These are phyloP conservation scores for Lecanicillium sp. DNA, from an alignment of 2,329 filamentous ascomycete genomes.

Conservation along the genomic window DNA sequence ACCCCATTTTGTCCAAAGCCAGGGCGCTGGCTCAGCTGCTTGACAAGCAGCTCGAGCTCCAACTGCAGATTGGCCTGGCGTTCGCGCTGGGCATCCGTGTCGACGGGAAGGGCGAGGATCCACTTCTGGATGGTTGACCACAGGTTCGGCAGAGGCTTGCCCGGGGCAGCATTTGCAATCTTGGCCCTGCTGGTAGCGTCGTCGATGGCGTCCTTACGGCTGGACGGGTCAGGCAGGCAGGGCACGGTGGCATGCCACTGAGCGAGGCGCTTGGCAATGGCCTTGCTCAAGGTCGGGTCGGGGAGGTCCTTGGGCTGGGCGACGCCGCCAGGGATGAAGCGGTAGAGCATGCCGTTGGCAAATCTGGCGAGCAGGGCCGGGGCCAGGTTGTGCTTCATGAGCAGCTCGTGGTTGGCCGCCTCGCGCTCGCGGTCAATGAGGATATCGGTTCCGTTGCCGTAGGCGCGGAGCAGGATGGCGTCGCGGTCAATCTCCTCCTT, in stretches of 20 bases:
- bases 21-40: slow-evolving; percentile 65
- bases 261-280: slow-evolving; percentile 75
- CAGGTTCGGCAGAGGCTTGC: slow-evolving; percentile 72
- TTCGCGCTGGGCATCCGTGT: slow-evolving; percentile 59
- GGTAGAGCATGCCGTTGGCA: slow-evolving; percentile 92
- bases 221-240: slow-evolving; percentile 36
- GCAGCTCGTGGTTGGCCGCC: slow-evolving; percentile 72
- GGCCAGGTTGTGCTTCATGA: slow-evolving; percentile 76
- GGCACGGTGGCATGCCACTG: slow-evolving; percentile 83
- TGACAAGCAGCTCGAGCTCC: slow-evolving; percentile 65
- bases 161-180: slow-evolving; percentile 48
- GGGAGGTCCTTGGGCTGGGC: slow-evolving; percentile 76
- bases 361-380: slow-evolving; percentile 86
- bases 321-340: slow-evolving; percentile 74
- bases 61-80: slow-evolving; percentile 62
- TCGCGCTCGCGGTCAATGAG: slow-evolving; percentile 92
- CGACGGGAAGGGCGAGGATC: slow-evolving; percentile 75
- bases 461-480: slow-evolving; percentile 83
- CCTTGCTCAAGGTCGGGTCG: slow-evolving; percentile 66
- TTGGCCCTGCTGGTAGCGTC: slow-evolving; percentile 27
- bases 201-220: slow-evolving; percentile 17
- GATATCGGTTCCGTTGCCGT: slow-evolving; percentile 88
- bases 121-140: slow-evolving; percentile 97
- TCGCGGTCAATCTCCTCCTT: slow-evolving; percentile 71
- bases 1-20: slow-evolving; percentile 71